These are phyloP conservation scores for Mucor velutinosus DNA, from an alignment of 371 early-diverging fungal species.

Conservation along the genomic window DNA sequence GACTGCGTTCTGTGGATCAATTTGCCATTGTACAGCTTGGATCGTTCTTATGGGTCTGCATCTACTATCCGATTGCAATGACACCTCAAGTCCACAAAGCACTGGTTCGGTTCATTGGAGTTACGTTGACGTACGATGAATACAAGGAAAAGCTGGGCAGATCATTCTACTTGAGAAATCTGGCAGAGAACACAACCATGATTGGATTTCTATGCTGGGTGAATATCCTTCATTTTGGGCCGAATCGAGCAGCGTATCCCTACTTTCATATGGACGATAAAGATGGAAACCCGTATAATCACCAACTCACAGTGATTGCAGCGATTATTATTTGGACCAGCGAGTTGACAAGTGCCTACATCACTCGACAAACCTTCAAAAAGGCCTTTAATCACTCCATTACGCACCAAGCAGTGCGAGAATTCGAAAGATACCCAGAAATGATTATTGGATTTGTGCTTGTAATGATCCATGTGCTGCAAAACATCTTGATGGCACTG, in stretches of 20 bases:
- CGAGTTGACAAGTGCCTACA: slow-evolving; percentile 63
- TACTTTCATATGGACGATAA: slow-evolving; percentile 66
- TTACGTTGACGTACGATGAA: slow-evolving; percentile 61
- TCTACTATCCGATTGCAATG: slow-evolving; percentile 76
- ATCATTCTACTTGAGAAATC: slow-evolving; percentile 70
- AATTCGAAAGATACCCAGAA: slow-evolving; percentile 70
- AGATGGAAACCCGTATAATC: slow-evolving; percentile 49
- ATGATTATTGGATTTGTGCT: slow-evolving; percentile 67
- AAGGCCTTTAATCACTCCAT: slow-evolving; percentile 55
- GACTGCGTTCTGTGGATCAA: slow-evolving; percentile 67
- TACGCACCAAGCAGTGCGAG: slow-evolving; percentile 62
- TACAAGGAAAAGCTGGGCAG: slow-evolving; percentile 70
- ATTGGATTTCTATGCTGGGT: slow-evolving; percentile 74
- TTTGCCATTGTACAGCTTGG: slow-evolving; percentile 66
- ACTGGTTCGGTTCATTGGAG: slow-evolving; percentile 54
- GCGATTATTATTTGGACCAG: slow-evolving; percentile 64
- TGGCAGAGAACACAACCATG: slow-evolving; percentile 81
- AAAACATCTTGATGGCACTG: slow-evolving; percentile 71
- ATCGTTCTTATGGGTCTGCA: slow-evolving; percentile 73
- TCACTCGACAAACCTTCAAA: slow-evolving; percentile 59
- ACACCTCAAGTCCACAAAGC: slow-evolving; percentile 52
- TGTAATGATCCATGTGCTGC: slow-evolving; percentile 73
- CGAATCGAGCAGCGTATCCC: slow-evolving; percentile 66
- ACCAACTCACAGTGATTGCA: slow-evolving; percentile 57
- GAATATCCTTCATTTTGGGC: slow-evolving; percentile 70